phyloP scores from a whole-genome alignment of 495 filamentous ascomycete species.

The Penicillium samsonianum region DNA sequence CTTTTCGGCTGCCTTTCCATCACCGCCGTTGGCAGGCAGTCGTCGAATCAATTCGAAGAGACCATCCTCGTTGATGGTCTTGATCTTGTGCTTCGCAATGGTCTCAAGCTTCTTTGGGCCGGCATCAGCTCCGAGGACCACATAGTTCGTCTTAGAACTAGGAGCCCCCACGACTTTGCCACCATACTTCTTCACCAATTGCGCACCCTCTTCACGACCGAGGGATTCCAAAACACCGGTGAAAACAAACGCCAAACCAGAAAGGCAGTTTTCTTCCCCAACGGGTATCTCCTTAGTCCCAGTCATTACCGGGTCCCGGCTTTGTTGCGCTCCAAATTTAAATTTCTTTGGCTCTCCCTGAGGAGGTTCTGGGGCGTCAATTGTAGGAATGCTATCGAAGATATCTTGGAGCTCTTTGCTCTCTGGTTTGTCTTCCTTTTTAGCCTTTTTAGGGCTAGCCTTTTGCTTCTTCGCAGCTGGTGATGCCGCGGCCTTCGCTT shows the following conservation, averaged over 20 bases:
- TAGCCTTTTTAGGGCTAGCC: slow-evolving; percentile 58
- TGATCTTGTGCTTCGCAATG: slow-evolving; percentile 73
- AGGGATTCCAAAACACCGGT: slow-evolving; percentile 81
- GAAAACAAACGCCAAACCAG: slow-evolving; percentile 96
- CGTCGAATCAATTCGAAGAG: slow-evolving; percentile 83
- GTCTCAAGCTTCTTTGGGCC: slow-evolving; percentile 92
- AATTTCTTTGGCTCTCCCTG: slow-evolving; percentile 67
- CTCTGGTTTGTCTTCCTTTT: slow-evolving; percentile 56
- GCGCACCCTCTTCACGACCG: slow-evolving; percentile 81
- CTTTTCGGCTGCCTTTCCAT: slow-evolving; percentile 82
- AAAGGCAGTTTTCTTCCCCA: slow-evolving; percentile 86
- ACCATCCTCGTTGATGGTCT: slow-evolving; percentile 91
- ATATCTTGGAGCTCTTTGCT: slow-evolving; percentile 74
- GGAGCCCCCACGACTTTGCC: slow-evolving; percentile 86
- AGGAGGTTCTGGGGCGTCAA: slow-evolving; percentile 81
- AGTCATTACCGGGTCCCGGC: slow-evolving; percentile 59
- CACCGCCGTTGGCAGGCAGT: slow-evolving; percentile 82
- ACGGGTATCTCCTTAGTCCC: slow-evolving; percentile 72
- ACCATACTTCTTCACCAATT: slow-evolving; percentile 86
- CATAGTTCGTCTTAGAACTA: slow-evolving; percentile 89
- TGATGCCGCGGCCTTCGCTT: slow-evolving; percentile 30
- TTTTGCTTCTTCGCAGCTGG: slow-evolving; percentile 62
- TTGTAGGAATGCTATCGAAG: slow-evolving; percentile 79
- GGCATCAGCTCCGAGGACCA: slow-evolving; percentile 87
- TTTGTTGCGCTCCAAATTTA: slow-evolving; percentile 59